Conservation (phyloP, 768 basidiomycete species). For the Phylloporus sp. region DNA sequence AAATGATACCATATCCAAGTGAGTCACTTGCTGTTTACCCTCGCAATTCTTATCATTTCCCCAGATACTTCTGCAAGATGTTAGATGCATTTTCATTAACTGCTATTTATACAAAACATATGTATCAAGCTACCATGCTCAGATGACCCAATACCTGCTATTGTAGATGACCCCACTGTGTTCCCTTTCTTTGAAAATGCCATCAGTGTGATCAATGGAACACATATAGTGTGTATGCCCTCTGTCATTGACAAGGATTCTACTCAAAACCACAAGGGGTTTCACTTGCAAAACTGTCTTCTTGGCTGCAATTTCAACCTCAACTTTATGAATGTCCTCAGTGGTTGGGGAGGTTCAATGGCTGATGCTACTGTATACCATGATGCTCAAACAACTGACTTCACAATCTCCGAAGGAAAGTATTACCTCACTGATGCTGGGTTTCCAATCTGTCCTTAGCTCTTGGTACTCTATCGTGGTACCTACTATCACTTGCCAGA, state of each 20-base stretch:
- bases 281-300: neutral
- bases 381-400: too few relatives aligned
- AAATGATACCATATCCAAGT: neutral
- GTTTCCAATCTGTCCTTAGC: neutral
- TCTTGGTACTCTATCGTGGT: neutral
- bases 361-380: too few relatives aligned
- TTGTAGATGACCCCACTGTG: neutral
- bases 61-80: neutral
- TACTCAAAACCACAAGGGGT: neutral
- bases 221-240: neutral
- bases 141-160: neutral
- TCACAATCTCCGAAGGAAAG: neutral
- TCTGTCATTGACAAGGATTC: neutral
- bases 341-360: neutral
- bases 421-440: neutral
- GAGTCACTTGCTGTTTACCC: too few relatives aligned
- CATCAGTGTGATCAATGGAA: neutral
- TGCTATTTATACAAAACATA: neutral
- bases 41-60: too few relatives aligned
- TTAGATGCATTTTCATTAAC: neutral
- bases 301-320: neutral
- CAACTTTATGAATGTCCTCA: neutral
- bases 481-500: neutral
- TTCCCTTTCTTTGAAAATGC: neutral
- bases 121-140: neutral